Base-by-base conservation (phyloP, 2,329 filamentous ascomycete species). In the Fusarium nurragi region DNA sequence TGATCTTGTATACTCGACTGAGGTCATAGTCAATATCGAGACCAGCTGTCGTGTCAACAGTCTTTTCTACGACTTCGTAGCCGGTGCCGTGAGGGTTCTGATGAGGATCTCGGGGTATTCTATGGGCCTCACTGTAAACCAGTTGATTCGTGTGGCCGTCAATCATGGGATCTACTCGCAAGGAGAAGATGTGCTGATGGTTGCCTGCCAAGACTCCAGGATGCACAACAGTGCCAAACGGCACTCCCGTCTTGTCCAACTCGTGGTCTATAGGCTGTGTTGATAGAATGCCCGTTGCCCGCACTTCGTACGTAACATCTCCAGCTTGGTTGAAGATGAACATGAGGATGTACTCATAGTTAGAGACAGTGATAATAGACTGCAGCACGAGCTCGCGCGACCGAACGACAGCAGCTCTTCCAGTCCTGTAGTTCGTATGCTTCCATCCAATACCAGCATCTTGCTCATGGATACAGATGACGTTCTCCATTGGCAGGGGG, bases 391-490 rank as follows among this genome's bases (percentile, higher is more conserved):
- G 80, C 69, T 89, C 83, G 4, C 89, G 81, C 49, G 82, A 79
- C 8, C 89, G 80, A 4, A 84, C 83, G 1, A 90, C 84, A 0
- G 86, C 84, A 0, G 87, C 86, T 18, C 85, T 80, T 8, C 81
- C 80, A 0, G 87, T 91, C 18, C 88, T 82, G 75, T 82, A 88
- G 76, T 91, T 90, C 6, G 88, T 84, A 75, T 91, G 89, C 75
- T 91, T 91, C 88, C 88, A 91, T n/a, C 84, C 81, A 39, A 92
- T 88, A 2, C 90, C 89, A 50, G 86, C 84, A 67, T 92, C 89
- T 70, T 90, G 84, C 74, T 92, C 89, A 69, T 92, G 89, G 5
- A 91, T 78, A 57, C 90, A 92, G 23, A 91, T 79, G 2, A 87
- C 87, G 43, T 88, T 88, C 30, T 84, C 83, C 19, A 83, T 80